Conservation (phyloP, 306 rosid species). For the Lupinus albus region DNA sequence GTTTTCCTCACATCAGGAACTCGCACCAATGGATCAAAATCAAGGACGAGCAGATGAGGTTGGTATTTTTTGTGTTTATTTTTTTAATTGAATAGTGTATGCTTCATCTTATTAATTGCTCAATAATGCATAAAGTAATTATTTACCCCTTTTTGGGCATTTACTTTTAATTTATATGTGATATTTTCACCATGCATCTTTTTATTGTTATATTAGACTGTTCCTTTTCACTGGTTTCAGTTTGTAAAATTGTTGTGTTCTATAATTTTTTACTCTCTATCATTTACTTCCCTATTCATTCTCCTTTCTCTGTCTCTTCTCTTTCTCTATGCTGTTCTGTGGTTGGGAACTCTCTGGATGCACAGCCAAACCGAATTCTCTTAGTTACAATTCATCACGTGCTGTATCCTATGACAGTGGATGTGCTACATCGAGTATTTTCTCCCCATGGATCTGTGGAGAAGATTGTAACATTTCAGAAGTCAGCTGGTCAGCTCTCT, state of each 20-base stretch:
- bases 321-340: constrained; percentile 71
- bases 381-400: constrained; percentile 88
- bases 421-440: constrained; percentile 93
- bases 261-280: constrained; percentile 47
- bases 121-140: neutral
- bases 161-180: neutral
- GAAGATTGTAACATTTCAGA: constrained; percentile 93
- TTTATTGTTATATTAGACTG: constrained; percentile 10
- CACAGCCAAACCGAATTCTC: constrained; percentile 93
- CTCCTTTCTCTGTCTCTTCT: constrained; percentile 72
- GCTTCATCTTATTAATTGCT: constrained; percentile 29
- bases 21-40: constrained; percentile 80
- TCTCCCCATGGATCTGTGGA: constrained; percentile 89
- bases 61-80: constrained; percentile 41
- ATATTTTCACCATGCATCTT: neutral
- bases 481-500: constrained; percentile 90
- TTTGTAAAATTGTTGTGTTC: constrained; percentile 31
- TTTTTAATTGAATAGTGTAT: neutral
- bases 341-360: constrained; percentile 62
- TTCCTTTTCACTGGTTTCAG: constrained; percentile 34
- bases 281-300: constrained; percentile 63
- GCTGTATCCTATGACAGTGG: constrained; percentile 97
- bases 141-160: neutral
- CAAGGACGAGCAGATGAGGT: constrained; percentile 98
- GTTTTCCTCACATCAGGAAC: constrained; percentile 89